Conservation (phyloP, 108 stramenopile species). For the Pseudonitzschia delicatissima region DNA sequence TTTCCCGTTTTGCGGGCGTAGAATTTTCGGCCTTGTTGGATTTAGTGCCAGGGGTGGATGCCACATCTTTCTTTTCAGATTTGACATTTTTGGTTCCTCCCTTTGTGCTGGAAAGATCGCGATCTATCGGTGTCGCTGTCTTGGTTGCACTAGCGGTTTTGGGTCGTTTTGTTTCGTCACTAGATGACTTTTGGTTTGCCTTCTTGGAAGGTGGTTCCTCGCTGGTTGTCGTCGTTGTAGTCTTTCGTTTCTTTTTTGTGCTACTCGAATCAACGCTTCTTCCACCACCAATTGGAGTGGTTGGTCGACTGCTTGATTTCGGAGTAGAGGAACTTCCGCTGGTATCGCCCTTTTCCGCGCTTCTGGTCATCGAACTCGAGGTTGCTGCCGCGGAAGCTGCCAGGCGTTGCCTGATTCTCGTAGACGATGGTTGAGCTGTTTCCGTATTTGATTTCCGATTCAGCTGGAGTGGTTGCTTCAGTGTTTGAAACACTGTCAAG, state of each 20-base stretch:
- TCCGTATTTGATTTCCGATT: not conserved
- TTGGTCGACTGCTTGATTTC: not conserved
- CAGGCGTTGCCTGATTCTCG: not conserved
- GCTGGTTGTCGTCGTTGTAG: not conserved
- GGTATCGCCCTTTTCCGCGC: not conserved
- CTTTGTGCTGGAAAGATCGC: not conserved
- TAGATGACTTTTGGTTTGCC: not conserved
- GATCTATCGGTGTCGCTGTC: not conserved
- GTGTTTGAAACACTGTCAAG: not conserved
- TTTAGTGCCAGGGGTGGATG: not conserved
- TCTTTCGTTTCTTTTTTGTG: not conserved
- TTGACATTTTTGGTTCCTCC: not conserved
- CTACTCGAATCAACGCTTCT: not conserved
- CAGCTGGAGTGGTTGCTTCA: not conserved
- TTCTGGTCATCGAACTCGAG: not conserved
- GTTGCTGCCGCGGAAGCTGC: not conserved
- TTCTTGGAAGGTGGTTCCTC: conserved; percentile 4
- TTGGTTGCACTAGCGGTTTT: not conserved
- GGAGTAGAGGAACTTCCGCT: not conserved
- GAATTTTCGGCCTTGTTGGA: not conserved
- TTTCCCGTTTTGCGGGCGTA: not conserved
- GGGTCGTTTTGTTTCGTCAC: not conserved
- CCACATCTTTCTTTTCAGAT: not conserved
- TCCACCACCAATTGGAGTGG: not conserved
- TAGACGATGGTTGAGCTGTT: not conserved